Evolutionary conservation across 371 early-diverging fungal species (phyloP), one percentile per base, ranked within the genome.

Genomic region (Phascolomyces articulosus): DNA sequence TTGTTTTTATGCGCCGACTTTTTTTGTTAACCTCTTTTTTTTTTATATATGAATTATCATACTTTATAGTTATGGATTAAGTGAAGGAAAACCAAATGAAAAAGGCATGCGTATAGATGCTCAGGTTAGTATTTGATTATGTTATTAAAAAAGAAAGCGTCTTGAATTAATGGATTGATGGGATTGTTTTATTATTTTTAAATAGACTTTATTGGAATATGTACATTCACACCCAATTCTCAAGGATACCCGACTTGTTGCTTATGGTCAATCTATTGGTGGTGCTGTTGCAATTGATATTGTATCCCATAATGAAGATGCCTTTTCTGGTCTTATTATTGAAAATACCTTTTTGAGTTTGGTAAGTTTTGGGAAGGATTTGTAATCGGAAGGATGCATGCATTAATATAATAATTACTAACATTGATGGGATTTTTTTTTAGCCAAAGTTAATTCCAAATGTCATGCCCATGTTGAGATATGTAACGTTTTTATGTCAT

Each of bases 201-300:
- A 18, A 40, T 40, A 57, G 85, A 89, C 96, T 0, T 87, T 93
- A 34, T 79, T 97, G 38, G 90, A 95, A 67, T 96, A 85, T 74
- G 84, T 98, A 38, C 78, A 77, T 56, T 70, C 78, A 8, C 93
- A 96, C 69, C 86, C 88, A 21, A 69, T 91, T 20, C 73, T 95
- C 2, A 85, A 83, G 54, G 72, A 92, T 62, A 89, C 93, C 2
- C 88, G 89, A 61, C 72, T 98, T 26, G 79, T 97, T 31, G 87
- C 94, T 2, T 98, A 91, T 75, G 98, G 98, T 0, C 98, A 98
- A 74, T 95, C 95, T 16, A 91, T 98, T 63, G 98, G 98, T 47
- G 98, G 98, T n/a, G 98, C 98, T 7, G 98, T 96, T 10, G 95
- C 98, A 6, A 93, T 97, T 69, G 88, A 96, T 71, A 74, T 93